These are phyloP conservation scores for Fomes fomentarius DNA, from an alignment of 1,284 basidiomycete species.

Conservation along the genomic window DNA sequence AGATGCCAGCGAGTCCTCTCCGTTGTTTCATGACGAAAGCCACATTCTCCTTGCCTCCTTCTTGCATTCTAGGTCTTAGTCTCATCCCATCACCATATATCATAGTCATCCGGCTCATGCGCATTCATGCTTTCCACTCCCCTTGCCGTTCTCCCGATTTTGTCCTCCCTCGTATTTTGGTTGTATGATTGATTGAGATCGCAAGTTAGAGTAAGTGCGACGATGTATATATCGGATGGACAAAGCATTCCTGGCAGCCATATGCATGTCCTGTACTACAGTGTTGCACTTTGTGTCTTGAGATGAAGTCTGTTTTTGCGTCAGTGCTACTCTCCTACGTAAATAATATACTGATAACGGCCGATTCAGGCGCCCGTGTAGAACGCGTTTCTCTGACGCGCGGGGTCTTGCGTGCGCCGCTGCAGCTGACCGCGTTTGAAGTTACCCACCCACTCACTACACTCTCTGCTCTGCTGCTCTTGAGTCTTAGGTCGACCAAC, in stretches of 20 bases:
- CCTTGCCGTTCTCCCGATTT: neutral
- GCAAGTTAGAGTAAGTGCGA: conserved; percentile 26
- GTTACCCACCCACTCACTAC: neutral
- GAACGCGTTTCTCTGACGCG: neutral
- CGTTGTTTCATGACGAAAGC: conserved; percentile 13
- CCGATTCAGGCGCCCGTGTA: conserved; percentile 2
- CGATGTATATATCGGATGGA: conserved; percentile 29
- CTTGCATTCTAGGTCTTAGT: conserved; percentile 23
- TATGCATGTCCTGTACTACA: conserved; percentile 10
- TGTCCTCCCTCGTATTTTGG: conserved; percentile 15
- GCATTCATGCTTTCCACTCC: conserved; percentile 20
- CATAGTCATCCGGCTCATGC: conserved; percentile 24
- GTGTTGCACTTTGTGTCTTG: neutral
- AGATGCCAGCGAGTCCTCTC: conserved; percentile 1
- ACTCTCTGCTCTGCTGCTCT: too few relatives aligned
- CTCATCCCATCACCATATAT: conserved; percentile 19
- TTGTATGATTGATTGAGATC: conserved; percentile 27
- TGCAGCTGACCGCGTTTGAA: neutral
- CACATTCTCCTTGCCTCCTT: conserved; percentile 7
- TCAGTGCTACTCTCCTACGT: too few relatives aligned
- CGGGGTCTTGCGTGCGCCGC: too few relatives aligned
- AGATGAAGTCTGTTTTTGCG: neutral
- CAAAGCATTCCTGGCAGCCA: conserved; percentile 7
- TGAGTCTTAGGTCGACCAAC: too few relatives aligned
- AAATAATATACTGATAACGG: too few relatives aligned